Base-by-base conservation (phyloP, 2,329 filamentous ascomycete species). In the Grosmannia clavigera region DNA sequence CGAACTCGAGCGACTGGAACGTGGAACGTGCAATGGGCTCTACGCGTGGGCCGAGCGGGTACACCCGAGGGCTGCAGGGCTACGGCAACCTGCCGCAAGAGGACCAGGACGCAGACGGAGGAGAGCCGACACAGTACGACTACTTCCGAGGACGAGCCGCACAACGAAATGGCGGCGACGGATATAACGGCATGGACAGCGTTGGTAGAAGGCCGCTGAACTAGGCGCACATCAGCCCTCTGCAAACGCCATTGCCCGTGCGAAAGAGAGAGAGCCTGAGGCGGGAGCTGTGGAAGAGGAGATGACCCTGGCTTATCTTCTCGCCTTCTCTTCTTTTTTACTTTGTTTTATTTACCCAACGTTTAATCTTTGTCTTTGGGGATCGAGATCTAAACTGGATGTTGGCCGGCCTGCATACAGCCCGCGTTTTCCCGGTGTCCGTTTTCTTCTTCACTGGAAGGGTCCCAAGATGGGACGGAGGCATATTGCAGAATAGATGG, bases 51-150 rank as follows among this genome's bases (percentile, higher is more conserved):
- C 76, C 76, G 5, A 79, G 80, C 12, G 79, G 81, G 62, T 68
- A 83, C 22, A 81, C 81, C 22, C 81, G 81, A 58, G 81, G 82
- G 2, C 80, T 81, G 1, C 73, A 76, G 57, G 82, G 83, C 0
- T 86, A 86, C 67, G 83, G 81, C 16, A 78, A 78, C 31, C 68
- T 86, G 59, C 78, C 81, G 0, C 82, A 85, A 67, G 70, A 72
- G 50, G 81, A 83, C 60, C 70, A 73, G 10, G 68, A 69, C 11
- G 57, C 66, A 10, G 67, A 66, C 19, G 68, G 68, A 25, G 68
- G 68, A 27, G 78, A 81, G 51, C 78, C 79, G 10, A 70, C 74
- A 65, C 74, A 76, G 62, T 83, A 83, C 64, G 81, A 83, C 67
- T 83, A 83, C 65, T 83, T 83, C 69, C 75, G 81, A 33, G 72